These are phyloP conservation scores for Fusarium pseudocircinatum DNA, from an alignment of 2,329 filamentous ascomycete species.

Conservation along the genomic window DNA sequence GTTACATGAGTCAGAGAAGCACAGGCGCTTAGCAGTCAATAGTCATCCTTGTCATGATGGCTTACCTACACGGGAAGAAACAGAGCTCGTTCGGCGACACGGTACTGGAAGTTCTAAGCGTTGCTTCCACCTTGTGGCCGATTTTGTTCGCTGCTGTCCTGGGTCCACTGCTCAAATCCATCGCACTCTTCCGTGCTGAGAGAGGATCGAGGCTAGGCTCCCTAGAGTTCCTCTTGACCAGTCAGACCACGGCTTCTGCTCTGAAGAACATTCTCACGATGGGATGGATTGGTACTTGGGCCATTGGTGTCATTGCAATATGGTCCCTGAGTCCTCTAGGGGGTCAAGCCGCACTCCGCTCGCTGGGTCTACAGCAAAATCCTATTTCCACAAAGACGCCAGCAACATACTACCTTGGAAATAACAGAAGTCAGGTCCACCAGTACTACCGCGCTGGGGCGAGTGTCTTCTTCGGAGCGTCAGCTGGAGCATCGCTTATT, in stretches of 20 bases:
- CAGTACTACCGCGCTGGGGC: neutral
- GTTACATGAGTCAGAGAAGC: neutral
- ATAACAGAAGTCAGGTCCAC: neutral
- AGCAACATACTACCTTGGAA: neutral
- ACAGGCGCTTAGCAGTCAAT: neutral
- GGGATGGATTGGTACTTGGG: neutral
- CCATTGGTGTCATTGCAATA: rapidly evolving
- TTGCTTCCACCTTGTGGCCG: constrained; percentile 12
- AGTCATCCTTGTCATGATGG: neutral
- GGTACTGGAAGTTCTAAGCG: neutral
- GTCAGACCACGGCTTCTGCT: neutral
- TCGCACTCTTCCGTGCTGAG: neutral
- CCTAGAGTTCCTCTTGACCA: neutral
- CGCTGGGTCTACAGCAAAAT: neutral
- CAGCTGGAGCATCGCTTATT: rapidly evolving
- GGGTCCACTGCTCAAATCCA: neutral
- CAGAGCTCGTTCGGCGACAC: neutral
- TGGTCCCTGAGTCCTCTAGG: neutral
- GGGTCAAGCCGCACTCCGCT: neutral
- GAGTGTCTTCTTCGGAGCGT: neutral
- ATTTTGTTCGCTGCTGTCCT: constrained; percentile 10
- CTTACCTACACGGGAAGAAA: neutral
- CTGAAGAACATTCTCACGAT: neutral
- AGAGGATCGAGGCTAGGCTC: neutral
- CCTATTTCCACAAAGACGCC: rapidly evolving